Base-by-base conservation (phyloP, 1,139 yeast genomes). In the Wickerhamomyces sp. region DNA sequence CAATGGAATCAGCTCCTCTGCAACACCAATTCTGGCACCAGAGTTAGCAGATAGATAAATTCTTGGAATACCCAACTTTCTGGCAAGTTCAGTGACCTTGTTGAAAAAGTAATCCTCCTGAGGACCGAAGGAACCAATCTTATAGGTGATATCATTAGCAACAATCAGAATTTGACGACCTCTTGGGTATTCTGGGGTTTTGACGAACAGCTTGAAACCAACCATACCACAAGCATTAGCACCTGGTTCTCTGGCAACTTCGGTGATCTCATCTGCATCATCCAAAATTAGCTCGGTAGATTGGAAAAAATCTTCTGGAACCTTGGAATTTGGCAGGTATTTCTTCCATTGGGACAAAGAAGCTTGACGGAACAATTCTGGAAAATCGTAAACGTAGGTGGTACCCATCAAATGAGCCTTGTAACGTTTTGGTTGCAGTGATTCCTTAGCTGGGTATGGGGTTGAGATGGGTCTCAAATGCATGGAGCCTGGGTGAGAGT, bases 91-190 rank as follows among this genome's bases (percentile, higher is more conserved):
- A 29, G 98, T 91, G 49, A 93, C 95, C 59, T 82, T 80, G 69
- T 85, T 75, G 72, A 91, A 91, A 68, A 80, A 91, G 40, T 66
- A 69, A 64, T 91, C 98, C 68, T 91, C 98, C 52, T 76, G 82
- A n/a, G 98, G 98, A 51, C 98, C 98, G 55, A 91, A 91, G 2
- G 98, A 91, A 62, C 98, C 98, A 64, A 91, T 91, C 76, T 87
- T 89, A 70, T 74, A 91, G 28, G 98, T 93, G 54, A 91, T 93
- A 62, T 91, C 98, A 58, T 91, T 91, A 35, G 98, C 97, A 59
- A 91, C 84, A 51, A 93, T 74, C 41, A 89, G 75, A 54, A 91
- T 77, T 63, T 84, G 85, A 69, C 98, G 91, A 41, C 98, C 98
- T 51, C 84, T 76, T 46, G 98, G 97, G 61, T 86, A 89, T 62